Conservation (phyloP, 306 rosid species). For the Echinosophora koreensis region DNA sequence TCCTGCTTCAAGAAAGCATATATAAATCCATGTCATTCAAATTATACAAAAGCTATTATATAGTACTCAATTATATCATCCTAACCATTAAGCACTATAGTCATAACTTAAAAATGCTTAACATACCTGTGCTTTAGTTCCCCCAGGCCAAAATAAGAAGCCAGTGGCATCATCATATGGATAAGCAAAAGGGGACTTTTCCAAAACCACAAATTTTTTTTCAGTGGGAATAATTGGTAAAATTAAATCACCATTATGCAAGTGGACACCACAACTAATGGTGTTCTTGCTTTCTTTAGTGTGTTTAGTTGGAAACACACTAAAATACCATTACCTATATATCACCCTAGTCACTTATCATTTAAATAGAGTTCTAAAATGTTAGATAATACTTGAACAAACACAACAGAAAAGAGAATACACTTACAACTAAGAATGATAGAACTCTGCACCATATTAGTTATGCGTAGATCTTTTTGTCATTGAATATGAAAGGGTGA, state of each 20-base stretch:
- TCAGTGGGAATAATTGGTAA: too few relatives aligned
- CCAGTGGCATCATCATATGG: slow-evolving; percentile 98
- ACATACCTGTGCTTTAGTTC: slow-evolving; percentile 88
- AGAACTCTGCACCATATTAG: slow-evolving; percentile 97
- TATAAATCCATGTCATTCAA: slow-evolving; percentile 4
- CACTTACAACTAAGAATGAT: slow-evolving; percentile 92
- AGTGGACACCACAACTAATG: too few relatives aligned
- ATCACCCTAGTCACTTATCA: neutral
- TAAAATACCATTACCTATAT: neutral
- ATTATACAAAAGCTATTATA: neutral
- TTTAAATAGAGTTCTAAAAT: too few relatives aligned
- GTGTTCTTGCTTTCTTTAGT: too few relatives aligned
- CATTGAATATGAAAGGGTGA: slow-evolving; percentile 92
- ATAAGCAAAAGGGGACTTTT: too few relatives aligned
- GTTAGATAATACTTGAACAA: slow-evolving; percentile 1
- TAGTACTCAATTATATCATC: neutral
- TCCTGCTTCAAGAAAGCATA: slow-evolving; percentile 56
- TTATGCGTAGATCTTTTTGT: slow-evolving; percentile 92
- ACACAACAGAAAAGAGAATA: slow-evolving; percentile 1
- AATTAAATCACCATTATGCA: too few relatives aligned
- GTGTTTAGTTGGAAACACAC: neutral
- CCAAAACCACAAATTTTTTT: too few relatives aligned
- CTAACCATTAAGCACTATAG: neutral
- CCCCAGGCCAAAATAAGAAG: slow-evolving; percentile 87
- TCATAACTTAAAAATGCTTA: slow-evolving; percentile 2